Base-by-base conservation (phyloP, 1,284 basidiomycete species). In the Tilletiopsis washingtonensis region DNA sequence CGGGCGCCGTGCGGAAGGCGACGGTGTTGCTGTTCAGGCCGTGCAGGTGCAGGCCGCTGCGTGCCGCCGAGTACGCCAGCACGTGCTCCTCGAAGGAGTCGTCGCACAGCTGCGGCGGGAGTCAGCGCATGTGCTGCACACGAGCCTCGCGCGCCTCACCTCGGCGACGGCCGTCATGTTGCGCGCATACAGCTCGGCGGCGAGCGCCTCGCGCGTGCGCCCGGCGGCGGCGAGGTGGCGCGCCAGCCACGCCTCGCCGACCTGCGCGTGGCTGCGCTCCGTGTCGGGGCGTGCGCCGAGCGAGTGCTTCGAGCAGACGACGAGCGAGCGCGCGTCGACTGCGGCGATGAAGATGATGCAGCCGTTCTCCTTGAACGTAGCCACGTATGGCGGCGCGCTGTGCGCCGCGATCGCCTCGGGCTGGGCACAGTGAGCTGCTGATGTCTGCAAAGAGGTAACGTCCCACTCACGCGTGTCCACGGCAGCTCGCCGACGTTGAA, bases 51-150 rank as follows among this genome's bases (percentile, higher is more conserved):
- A 98, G 81, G 1, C 94, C 94, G 0, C 90, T 88, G 59, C 84
- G 82, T 25, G 93, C 84, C 0, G 80, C 77, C 0, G 86, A 76
- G 64, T 91, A 94, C 0, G 83, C 78, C 0, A 99, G 80, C 37
- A 98, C 93, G 66, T 99, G 94, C 73, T 99, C 94, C 65, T 99
- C 94, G 68, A 99, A 99, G 0, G 80, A 81, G 74, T 99, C 94
- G 67, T 99, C 93, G 72, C 94, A 97, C 2, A 98, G 82, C 90
- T 91, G 64, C 1, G 15, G 6, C 4, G 21, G 21, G 26, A 11
- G 14, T 23, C 23, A 5, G 19, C 25, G 40, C 20, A 26, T 23
- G 7, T 12, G 6, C 21, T 42, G 5, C 5, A 19, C 20, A 23
- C 5, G 5, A 24, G 14, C 15, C n/a, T 0, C n/a, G 17, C 15